These are phyloP conservation scores for Pistacia atlantica DNA, from an alignment of 345 rosid genomes.

Conservation along the genomic window DNA sequence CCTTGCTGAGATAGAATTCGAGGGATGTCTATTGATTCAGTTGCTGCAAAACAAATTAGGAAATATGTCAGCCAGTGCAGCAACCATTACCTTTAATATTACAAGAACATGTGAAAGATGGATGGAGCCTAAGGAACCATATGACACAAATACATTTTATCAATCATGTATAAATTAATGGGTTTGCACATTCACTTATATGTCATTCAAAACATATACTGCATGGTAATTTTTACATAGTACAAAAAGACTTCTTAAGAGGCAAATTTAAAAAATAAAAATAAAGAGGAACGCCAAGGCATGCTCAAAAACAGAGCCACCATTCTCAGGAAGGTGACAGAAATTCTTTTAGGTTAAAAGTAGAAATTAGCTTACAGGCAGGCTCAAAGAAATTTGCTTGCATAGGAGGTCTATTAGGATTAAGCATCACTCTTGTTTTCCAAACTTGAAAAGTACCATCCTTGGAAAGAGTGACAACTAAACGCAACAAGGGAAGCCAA, in stretches of 20 bases:
- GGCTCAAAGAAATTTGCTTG: slow-evolving; percentile 94
- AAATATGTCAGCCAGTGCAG: slow-evolving; percentile 14
- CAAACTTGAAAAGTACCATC: slow-evolving; percentile 96
- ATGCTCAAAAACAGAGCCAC: background rate
- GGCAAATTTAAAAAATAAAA: background rate
- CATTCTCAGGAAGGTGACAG: background rate
- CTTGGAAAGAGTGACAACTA: slow-evolving; percentile 83
- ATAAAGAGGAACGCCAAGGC: background rate
- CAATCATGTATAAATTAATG: background rate
- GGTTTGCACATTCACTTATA: background rate
- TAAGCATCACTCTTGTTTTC: slow-evolving; percentile 75
- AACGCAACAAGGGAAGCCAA: slow-evolving; percentile 82
- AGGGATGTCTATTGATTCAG: slow-evolving; percentile 86
- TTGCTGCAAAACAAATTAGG: slow-evolving; percentile 55
- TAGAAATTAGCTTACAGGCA: slow-evolving; percentile 55
- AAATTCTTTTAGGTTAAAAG: background rate
- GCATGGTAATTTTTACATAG: background rate
- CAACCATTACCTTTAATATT: slow-evolving; percentile 3
- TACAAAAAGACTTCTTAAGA: background rate
- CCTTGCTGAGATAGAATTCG: slow-evolving; percentile 91
- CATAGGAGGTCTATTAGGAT: slow-evolving; percentile 90
- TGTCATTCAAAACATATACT: too few species aligned
- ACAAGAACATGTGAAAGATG: background rate
- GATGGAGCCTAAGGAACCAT: slow-evolving; percentile 3
- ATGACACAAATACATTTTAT: background rate